These are phyloP conservation scores for Apiospora sp. DNA, from an alignment of 2,329 filamentous ascomycete species.

Conservation along the genomic window DNA sequence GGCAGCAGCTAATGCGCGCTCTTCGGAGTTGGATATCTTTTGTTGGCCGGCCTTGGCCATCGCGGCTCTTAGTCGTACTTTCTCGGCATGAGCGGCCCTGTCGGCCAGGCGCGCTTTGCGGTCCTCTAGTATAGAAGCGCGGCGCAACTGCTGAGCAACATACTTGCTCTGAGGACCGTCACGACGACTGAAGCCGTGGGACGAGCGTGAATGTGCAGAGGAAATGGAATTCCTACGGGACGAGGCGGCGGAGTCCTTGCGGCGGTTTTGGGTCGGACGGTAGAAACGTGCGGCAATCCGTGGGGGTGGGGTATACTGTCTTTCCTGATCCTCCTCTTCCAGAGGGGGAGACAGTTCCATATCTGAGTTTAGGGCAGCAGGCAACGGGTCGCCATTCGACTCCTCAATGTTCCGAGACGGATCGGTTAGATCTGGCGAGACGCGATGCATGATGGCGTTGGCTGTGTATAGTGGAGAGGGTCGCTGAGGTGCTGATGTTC, in stretches of 20 bases:
- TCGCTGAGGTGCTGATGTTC: neutral
- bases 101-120: slow-evolving; percentile 82
- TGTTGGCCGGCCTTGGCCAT: slow-evolving; percentile 74
- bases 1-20: slow-evolving; percentile 78
- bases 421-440: slow-evolving; percentile 51
- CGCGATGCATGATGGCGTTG: slow-evolving; percentile 50
- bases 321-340: slow-evolving; percentile 45
- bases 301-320: slow-evolving; percentile 71
- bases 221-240: slow-evolving; percentile 83
- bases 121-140: slow-evolving; percentile 81
- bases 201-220: slow-evolving; percentile 75
- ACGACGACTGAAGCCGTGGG: slow-evolving; percentile 63
- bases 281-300: slow-evolving; percentile 83
- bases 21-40: slow-evolving; percentile 73
- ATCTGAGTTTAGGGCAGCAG: slow-evolving; percentile 40
- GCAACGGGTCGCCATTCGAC: slow-evolving; percentile 41
- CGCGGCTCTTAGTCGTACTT: slow-evolving; percentile 79
- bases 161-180: slow-evolving; percentile 75
- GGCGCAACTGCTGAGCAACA: slow-evolving; percentile 79
- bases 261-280: slow-evolving; percentile 69
- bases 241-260: slow-evolving; percentile 79
- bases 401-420: slow-evolving; percentile 50
- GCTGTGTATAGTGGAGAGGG: neutral
- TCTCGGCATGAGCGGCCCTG: slow-evolving; percentile 82
- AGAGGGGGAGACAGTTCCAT: slow-evolving; percentile 41